These are phyloP conservation scores for Paraglomus brasilianum DNA, from an alignment of 192 early-diverging fungal species.

Conservation along the genomic window DNA sequence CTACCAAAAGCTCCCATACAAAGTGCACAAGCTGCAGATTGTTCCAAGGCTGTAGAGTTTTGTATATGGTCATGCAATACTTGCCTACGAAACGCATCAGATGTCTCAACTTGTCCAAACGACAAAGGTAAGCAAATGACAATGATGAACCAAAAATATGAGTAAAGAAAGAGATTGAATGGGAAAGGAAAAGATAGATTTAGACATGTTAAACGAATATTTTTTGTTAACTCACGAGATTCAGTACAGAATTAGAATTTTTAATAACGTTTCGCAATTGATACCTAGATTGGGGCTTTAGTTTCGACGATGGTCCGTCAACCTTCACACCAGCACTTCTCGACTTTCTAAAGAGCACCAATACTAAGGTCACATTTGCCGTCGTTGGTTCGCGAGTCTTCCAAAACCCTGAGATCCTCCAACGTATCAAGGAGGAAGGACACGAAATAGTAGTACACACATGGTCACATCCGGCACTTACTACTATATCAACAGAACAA, in stretches of 20 bases:
- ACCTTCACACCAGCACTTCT: slow-evolving; percentile 34
- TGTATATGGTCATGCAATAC: slow-evolving; percentile 41
- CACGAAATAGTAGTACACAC: slow-evolving; percentile 65
- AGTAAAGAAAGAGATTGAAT: too few relatives aligned
- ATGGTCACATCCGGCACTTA: slow-evolving; percentile 56
- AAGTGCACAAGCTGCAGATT: not conserved
- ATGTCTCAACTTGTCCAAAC: slow-evolving; percentile 39
- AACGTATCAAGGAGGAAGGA: slow-evolving; percentile 52
- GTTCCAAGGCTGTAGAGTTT: not conserved
- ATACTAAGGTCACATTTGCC: slow-evolving; percentile 55
- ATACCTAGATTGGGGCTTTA: too few relatives aligned
- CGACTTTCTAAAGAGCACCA: slow-evolving; percentile 38
- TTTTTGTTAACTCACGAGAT: too few relatives aligned
- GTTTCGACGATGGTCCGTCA: too few relatives aligned
- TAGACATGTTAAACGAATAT: too few relatives aligned
- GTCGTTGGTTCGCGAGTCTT: slow-evolving; percentile 51
- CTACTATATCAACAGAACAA: slow-evolving; percentile 44
- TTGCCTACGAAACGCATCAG: slow-evolving; percentile 31
- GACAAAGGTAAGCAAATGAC: not conserved
- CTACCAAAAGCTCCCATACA: not conserved
- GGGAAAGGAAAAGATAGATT: too few relatives aligned
- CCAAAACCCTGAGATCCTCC: slow-evolving; percentile 43
- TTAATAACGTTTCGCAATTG: too few relatives aligned
- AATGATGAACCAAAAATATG: too few relatives aligned
- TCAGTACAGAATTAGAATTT: too few relatives aligned